These are phyloP conservation scores for Cystobasidium pallidum DNA, from an alignment of 1,284 basidiomycete genomes.

Conservation along the genomic window DNA sequence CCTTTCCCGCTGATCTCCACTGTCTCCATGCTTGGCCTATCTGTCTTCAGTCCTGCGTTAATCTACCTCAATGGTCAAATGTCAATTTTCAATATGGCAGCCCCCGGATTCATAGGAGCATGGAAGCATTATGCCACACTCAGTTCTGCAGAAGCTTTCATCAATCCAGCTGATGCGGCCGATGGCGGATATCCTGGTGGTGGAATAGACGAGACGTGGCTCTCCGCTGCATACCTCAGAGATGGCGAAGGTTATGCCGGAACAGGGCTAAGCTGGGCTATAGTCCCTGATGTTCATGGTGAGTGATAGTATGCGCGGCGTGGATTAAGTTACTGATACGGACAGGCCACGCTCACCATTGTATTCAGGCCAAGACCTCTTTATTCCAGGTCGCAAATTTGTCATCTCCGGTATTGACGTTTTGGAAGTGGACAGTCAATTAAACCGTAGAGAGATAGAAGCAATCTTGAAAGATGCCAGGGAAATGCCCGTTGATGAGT, in stretches of 20 bases:
- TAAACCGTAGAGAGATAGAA: slow-evolving; percentile 34
- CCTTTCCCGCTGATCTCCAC: slow-evolving; percentile 37
- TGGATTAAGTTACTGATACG: not conserved
- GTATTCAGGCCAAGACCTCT: slow-evolving; percentile 30
- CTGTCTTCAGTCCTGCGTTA: slow-evolving; percentile 27
- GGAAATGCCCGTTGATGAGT: slow-evolving; percentile 16
- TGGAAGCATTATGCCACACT: slow-evolving; percentile 33
- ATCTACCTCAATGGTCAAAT: slow-evolving; percentile 29
- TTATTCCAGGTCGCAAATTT: slow-evolving; percentile 39
- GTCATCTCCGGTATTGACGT: slow-evolving; percentile 36
- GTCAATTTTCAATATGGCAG: slow-evolving; percentile 37
- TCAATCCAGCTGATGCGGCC: slow-evolving; percentile 5
- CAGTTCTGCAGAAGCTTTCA: slow-evolving; percentile 21
- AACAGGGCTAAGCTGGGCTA: slow-evolving; percentile 29
- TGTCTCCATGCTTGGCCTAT: slow-evolving; percentile 19
- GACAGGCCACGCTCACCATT: not conserved
- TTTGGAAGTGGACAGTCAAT: slow-evolving; percentile 27
- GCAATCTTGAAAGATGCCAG: slow-evolving; percentile 33
- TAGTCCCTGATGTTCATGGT: slow-evolving; percentile 42
- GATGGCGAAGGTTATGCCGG: slow-evolving; percentile 36
- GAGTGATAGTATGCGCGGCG: not conserved
- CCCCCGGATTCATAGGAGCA: slow-evolving; percentile 26
- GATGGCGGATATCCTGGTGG: slow-evolving; percentile 36
- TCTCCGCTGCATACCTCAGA: slow-evolving; percentile 32
- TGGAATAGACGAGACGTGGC: slow-evolving; percentile 38